These are phyloP conservation scores for Aspergillus ibericus DNA, from an alignment of 2,329 filamentous ascomycete species.

Conservation along the genomic window DNA sequence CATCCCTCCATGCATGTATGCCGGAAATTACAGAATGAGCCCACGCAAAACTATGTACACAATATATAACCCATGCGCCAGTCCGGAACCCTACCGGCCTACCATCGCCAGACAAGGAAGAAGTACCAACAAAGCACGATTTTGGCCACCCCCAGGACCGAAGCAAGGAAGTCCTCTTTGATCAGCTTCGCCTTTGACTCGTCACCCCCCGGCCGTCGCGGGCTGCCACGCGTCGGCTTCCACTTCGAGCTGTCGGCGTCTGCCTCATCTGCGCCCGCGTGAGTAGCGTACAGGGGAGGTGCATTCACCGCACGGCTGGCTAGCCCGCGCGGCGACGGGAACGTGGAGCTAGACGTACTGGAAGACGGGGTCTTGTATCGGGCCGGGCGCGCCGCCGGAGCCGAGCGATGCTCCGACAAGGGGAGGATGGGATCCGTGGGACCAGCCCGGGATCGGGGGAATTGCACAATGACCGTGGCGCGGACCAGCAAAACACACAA, in stretches of 20 bases:
- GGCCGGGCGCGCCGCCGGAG: constrained; percentile 23
- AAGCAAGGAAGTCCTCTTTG: constrained; percentile 61
- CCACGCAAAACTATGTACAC: neutral
- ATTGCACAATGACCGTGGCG: constrained; percentile 38
- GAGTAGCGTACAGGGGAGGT: constrained; percentile 23
- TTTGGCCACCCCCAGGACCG: constrained; percentile 62
- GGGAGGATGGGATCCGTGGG: constrained; percentile 27
- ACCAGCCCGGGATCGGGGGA: constrained; percentile 15
- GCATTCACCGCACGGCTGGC: constrained; percentile 29
- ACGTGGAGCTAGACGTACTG: constrained; percentile 35
- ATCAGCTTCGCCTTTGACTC: constrained; percentile 43
- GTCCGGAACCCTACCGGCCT: constrained; percentile 2
- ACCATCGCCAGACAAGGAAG: constrained; percentile 67
- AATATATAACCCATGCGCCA: neutral
- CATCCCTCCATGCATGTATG: neutral
- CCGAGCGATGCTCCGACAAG: constrained; percentile 29
- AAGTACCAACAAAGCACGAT: constrained; percentile 65
- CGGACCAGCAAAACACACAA: constrained; percentile 49
- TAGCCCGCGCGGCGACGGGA: constrained; percentile 28
- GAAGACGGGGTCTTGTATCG: constrained; percentile 25
- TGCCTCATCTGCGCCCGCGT: constrained; percentile 27
- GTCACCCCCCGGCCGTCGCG: constrained; percentile 21
- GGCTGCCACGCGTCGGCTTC: constrained; percentile 21
- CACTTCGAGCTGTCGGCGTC: constrained; percentile 27
- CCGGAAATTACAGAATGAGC: neutral